Conservation (phyloP, 345 rosid genomes). For the Odontarrhena argentea region DNA sequence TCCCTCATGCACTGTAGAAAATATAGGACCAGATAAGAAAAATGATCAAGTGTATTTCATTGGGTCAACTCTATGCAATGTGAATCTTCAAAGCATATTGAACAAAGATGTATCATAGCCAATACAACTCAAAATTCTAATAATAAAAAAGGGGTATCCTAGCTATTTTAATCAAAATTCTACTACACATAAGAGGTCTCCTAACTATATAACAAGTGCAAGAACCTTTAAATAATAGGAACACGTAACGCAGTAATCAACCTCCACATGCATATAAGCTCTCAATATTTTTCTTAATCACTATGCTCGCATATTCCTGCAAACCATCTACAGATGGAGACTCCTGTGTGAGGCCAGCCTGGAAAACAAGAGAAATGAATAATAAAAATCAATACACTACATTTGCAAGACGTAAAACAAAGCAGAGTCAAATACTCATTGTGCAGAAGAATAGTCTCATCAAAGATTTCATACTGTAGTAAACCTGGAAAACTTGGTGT, state of each 20-base stretch:
- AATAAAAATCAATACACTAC: constrained; percentile 26
- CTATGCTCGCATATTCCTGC: constrained; percentile 67
- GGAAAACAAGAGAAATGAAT: constrained; percentile 38
- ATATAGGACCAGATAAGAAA: constrained; percentile 33
- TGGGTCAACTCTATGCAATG: constrained; percentile 17
- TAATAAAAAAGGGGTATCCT: background rate
- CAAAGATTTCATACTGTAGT: constrained; percentile 23
- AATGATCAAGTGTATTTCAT: constrained; percentile 19
- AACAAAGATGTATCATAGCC: constrained; percentile 11
- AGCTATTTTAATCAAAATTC: constrained; percentile 17
- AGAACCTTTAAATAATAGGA: constrained; percentile 21
- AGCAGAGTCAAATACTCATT: constrained; percentile 2
- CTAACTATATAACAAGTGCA: constrained; percentile 32
- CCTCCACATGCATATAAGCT: constrained; percentile 95
- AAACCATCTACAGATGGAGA: constrained; percentile 58
- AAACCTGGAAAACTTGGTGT: constrained; percentile 95
- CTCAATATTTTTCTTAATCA: constrained; percentile 75
- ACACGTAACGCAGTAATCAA: constrained; percentile 43
- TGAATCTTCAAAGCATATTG: constrained; percentile 16
- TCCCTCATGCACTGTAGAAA: constrained; percentile 68
- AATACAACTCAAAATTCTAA: background rate
- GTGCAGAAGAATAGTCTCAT: constrained; percentile 21
- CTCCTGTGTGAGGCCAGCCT: constrained; percentile 82
- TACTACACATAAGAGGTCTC: constrained; percentile 9
- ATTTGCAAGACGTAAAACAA: constrained; percentile 17